phyloP scores from a whole-genome alignment of 805 yeast species.

The Cyberlindnera mycetangii region DNA sequence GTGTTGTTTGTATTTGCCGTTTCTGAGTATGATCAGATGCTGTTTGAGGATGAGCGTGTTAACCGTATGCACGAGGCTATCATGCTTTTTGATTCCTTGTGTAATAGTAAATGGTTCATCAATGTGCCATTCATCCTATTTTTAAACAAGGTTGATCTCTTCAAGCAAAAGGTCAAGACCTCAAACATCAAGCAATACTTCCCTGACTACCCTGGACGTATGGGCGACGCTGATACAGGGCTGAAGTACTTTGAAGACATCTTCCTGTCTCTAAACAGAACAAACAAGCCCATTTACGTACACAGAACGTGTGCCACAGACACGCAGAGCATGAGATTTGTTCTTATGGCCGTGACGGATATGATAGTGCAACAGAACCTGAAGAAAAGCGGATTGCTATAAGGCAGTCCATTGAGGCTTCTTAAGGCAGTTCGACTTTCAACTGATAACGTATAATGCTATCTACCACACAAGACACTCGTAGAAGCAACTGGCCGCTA shows the following conservation, averaged over 20 bases:
- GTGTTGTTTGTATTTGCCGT: constrained; percentile 86
- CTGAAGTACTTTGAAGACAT: constrained; percentile 65
- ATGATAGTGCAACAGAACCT: constrained; percentile 81
- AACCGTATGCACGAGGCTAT: constrained; percentile 91
- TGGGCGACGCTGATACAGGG: constrained; percentile 64
- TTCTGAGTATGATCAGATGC: constrained; percentile 87
- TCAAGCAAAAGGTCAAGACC: constrained; percentile 62
- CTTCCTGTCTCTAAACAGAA: constrained; percentile 60
- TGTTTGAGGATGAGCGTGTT: constrained; percentile 85
- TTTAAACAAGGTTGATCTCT: constrained; percentile 82
- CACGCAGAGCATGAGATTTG: constrained; percentile 82
- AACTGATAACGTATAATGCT: no score
- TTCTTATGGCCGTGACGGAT: constrained; percentile 89
- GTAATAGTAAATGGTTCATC: constrained; percentile 82
- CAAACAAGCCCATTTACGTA: constrained; percentile 74
- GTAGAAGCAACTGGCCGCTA: no score
- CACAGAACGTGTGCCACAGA: constrained; percentile 97
- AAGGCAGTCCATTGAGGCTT: neutral
- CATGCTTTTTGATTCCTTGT: constrained; percentile 74
- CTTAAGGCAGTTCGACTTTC: no score
- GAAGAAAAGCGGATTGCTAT: constrained; percentile 64
- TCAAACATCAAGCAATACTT: constrained; percentile 71
- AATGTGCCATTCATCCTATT: constrained; percentile 87
- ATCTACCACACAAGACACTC: no score
- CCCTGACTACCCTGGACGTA: constrained; percentile 72